These are phyloP conservation scores for Halenospora varia DNA, from an alignment of 495 filamentous ascomycete genomes.

Conservation along the genomic window DNA sequence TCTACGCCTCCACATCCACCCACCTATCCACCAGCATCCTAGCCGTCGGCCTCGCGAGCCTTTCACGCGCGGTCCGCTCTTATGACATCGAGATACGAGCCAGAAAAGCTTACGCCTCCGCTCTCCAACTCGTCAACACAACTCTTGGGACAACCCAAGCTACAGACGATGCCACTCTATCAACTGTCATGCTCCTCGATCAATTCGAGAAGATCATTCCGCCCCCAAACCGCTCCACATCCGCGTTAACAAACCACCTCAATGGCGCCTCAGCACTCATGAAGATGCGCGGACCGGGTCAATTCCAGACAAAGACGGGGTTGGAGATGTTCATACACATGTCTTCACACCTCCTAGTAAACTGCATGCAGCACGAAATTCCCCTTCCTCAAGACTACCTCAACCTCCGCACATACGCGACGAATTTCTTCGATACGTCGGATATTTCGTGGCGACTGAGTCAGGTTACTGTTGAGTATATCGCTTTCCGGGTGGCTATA, in stretches of 20 bases:
- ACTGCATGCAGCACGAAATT: slow-evolving; percentile 30
- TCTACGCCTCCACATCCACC: not conserved
- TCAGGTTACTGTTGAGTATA: slow-evolving; percentile 34
- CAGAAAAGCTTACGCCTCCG: slow-evolving; percentile 40
- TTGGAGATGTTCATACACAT: slow-evolving; percentile 53
- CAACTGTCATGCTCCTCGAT: slow-evolving; percentile 53
- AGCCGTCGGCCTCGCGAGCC: slow-evolving; percentile 44
- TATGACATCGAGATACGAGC: slow-evolving; percentile 31
- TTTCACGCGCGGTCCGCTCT: slow-evolving; percentile 35
- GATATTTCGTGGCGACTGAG: slow-evolving; percentile 26
- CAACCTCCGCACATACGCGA: slow-evolving; percentile 23
- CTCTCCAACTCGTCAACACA: slow-evolving; percentile 39
- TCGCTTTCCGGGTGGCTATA: slow-evolving; percentile 41
- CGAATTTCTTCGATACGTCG: slow-evolving; percentile 1
- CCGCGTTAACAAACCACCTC: slow-evolving; percentile 54
- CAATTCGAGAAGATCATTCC: slow-evolving; percentile 49
- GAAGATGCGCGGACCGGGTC: slow-evolving; percentile 47
- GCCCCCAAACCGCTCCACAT: slow-evolving; percentile 36
- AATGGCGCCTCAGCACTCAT: slow-evolving; percentile 52
- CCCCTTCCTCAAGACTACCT: slow-evolving; percentile 32
- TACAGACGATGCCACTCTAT: slow-evolving; percentile 54
- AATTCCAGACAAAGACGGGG: slow-evolving; percentile 47
- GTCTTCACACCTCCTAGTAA: slow-evolving; percentile 37
- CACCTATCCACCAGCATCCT: not conserved
- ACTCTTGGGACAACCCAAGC: slow-evolving; percentile 48